These are phyloP conservation scores for Waitea zeae DNA, from an alignment of 1,284 basidiomycete species.

Conservation along the genomic window DNA sequence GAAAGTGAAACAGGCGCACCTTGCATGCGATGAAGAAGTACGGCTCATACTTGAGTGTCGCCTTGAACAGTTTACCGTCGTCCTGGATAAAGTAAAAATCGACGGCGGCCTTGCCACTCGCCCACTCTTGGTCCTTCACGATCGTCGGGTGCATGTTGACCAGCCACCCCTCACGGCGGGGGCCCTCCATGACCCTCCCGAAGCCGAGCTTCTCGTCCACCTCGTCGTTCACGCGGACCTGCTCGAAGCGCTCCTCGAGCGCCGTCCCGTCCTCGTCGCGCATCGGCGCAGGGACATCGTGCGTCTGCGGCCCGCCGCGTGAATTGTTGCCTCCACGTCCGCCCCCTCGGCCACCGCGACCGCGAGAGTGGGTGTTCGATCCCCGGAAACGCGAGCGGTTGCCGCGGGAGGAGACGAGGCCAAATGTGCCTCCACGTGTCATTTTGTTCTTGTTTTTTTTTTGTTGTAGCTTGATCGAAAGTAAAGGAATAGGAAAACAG, in stretches of 20 bases:
- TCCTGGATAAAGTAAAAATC: constrained; percentile 98
- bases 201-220: constrained; percentile 93
- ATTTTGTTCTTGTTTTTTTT: no score
- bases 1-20: constrained; percentile 27
- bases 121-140: constrained; percentile 54
- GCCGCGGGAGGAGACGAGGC: constrained; percentile 2
- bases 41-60: constrained; percentile 83
- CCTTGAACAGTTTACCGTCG: constrained; percentile 93
- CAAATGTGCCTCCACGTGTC: constrained; percentile 3
- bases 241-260: constrained; percentile 71
- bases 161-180: constrained; percentile 75
- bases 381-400: neutral
- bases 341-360: constrained; percentile 28
- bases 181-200: constrained; percentile 57
- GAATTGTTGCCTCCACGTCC: constrained; percentile 29
- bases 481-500: no score
- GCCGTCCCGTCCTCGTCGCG: constrained; percentile 80
- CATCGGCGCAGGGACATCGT: constrained; percentile 31
- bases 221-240: constrained; percentile 60
- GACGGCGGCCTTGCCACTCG: constrained; percentile 75
- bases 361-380: constrained; percentile 16
- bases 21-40: constrained; percentile 91
- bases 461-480: no score
- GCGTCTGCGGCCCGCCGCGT: constrained; percentile 17
- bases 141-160: constrained; percentile 97